These are phyloP conservation scores for Colletotrichum lupini DNA, from an alignment of 2,329 filamentous ascomycete genomes.

Conservation along the genomic window DNA sequence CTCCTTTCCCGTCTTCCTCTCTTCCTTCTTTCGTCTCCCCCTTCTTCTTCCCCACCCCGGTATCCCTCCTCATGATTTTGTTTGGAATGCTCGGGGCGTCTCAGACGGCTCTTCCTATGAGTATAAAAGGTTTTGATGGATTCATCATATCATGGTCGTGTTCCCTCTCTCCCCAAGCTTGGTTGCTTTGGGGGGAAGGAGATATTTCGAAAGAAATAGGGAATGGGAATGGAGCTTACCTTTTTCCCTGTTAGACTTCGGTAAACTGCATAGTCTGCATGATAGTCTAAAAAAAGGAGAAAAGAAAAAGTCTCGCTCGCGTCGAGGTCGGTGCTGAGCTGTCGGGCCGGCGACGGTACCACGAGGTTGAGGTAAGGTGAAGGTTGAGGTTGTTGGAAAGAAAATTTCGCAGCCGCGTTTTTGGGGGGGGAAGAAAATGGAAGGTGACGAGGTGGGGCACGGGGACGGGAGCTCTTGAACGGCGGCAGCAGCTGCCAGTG, in stretches of 20 bases:
- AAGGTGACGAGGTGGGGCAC: background rate
- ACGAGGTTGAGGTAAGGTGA: background rate
- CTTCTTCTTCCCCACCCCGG: background rate
- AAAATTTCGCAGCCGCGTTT: slow-evolving; percentile 17
- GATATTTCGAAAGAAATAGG: too few species aligned
- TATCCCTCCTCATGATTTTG: background rate
- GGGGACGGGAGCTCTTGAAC: background rate
- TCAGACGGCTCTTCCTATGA: slow-evolving; percentile 61
- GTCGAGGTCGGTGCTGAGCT: background rate
- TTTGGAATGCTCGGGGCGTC: slow-evolving; percentile 42
- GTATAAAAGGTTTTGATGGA: slow-evolving; percentile 50
- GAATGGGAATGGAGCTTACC: background rate
- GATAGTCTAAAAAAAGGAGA: too few species aligned
- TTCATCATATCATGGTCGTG: slow-evolving; percentile 48
- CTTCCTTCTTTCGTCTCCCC: background rate
- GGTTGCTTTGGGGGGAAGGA: background rate
- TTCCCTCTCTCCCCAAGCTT: background rate
- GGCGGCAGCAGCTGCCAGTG: background rate
- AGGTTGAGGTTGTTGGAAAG: background rate
- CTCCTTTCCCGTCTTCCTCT: too few species aligned
- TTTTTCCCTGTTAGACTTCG: background rate
- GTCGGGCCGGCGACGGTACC: background rate
- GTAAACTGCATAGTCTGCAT: background rate
- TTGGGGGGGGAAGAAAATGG: background rate
- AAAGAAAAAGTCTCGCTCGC: background rate